Evolutionary conservation across 192 early-diverging fungal genomes (phyloP).

Genomic region (Coemansia sp.): DNA sequence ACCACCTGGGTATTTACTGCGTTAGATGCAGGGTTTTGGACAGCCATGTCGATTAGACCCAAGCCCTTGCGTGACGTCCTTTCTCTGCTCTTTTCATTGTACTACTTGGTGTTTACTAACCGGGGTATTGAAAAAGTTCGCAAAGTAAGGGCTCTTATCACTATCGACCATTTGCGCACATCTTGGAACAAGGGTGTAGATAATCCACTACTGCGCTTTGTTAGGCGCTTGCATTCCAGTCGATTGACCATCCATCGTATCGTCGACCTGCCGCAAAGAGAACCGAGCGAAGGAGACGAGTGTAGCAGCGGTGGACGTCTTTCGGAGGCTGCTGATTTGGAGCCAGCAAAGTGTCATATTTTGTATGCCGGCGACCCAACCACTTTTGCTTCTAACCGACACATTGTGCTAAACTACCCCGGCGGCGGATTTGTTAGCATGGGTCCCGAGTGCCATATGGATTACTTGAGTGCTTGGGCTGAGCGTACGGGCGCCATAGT

Average conservation of each 20-base stretch:
- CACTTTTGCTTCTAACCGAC: slow-evolving; percentile 32
- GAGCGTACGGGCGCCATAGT: slow-evolving; percentile 71
- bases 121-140: slow-evolving; percentile 85
- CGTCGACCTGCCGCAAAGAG: slow-evolving; percentile 11
- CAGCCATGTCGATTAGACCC: slow-evolving; percentile 79
- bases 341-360: slow-evolving; percentile 54
- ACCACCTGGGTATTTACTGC: slow-evolving; percentile 89
- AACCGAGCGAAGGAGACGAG: background rate
- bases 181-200: slow-evolving; percentile 86
- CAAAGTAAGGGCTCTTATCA: slow-evolving; percentile 75
- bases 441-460: slow-evolving; percentile 85
- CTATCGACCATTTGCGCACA: slow-evolving; percentile 81
- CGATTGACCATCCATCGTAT: slow-evolving; percentile 20
- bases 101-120: slow-evolving; percentile 87
- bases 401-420: slow-evolving; percentile 67
- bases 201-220: slow-evolving; percentile 44
- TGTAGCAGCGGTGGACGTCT: background rate
- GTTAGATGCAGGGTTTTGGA: slow-evolving; percentile 94
- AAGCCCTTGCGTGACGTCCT: slow-evolving; percentile 75
- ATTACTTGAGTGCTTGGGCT: slow-evolving; percentile 85
- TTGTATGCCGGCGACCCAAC: slow-evolving; percentile 62
- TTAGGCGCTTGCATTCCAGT: slow-evolving; percentile 27
- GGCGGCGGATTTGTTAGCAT: slow-evolving; percentile 95
- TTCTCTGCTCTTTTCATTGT: slow-evolving; percentile 76
- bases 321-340: slow-evolving; percentile 24